phyloP scores from a whole-genome alignment of 257 asterid genomes.

The Plantago major region DNA sequence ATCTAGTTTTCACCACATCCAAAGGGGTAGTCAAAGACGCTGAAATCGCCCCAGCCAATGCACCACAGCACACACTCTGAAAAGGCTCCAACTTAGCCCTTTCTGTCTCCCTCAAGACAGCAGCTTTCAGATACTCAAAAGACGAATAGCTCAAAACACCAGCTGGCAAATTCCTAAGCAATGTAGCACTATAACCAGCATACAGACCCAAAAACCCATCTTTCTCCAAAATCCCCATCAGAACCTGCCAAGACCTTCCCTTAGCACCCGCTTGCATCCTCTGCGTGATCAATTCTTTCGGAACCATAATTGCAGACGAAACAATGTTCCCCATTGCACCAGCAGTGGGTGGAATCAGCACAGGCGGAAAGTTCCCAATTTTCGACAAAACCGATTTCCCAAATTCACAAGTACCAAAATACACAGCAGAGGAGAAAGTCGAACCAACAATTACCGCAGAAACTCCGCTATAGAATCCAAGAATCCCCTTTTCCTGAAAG shows the following conservation, averaged over 20 bases:
- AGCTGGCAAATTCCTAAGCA: slow-evolving; percentile 90
- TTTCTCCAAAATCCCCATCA: slow-evolving; percentile 71
- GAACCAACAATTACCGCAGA: slow-evolving; percentile 96
- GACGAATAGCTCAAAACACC: slow-evolving; percentile 95
- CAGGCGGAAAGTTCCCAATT: slow-evolving; percentile 45
- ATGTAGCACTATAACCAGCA: slow-evolving; percentile 91
- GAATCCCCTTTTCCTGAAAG: slow-evolving; percentile 62
- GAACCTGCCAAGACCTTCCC: slow-evolving; percentile 92
- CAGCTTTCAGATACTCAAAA: slow-evolving; percentile 86
- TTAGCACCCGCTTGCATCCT: slow-evolving; percentile 96
- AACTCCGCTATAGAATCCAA: slow-evolving; percentile 87
- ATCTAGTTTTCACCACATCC: slow-evolving; percentile 93
- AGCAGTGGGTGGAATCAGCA: slow-evolving; percentile 93
- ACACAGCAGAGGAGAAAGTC: slow-evolving; percentile 90
- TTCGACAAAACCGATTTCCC: slow-evolving; percentile 81
- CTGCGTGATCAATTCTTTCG: slow-evolving; percentile 89
- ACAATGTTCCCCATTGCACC: slow-evolving; percentile 97
- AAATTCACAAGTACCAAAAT: slow-evolving; percentile 95
- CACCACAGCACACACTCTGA: slow-evolving; percentile 92
- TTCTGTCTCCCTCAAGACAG: slow-evolving; percentile 50
- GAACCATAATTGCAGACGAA: slow-evolving; percentile 96
- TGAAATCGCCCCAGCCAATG: slow-evolving; percentile 92
- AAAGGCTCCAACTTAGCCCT: slow-evolving; percentile 62
- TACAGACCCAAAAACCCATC: slow-evolving; percentile 88
- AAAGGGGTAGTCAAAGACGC: slow-evolving; percentile 91